Percentiles rank a stretch among this genome's conserved stretches.
phyloP scores from a whole-genome alignment of 345 rosid species.

The Gossypium mustelinum region DNA sequence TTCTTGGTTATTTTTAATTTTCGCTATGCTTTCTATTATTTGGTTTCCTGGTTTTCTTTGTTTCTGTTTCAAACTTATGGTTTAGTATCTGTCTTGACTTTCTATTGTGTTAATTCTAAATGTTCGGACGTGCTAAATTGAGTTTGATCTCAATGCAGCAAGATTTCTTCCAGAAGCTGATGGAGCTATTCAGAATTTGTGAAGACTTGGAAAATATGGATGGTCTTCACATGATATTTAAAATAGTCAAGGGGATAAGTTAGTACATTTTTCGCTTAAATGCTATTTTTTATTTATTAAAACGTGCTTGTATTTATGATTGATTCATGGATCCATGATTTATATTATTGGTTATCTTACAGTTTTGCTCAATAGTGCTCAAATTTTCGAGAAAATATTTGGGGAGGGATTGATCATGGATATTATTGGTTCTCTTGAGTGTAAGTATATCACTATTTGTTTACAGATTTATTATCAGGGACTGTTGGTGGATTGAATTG shows the following conservation, averaged over 20 bases:
- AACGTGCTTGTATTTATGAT: conserved; percentile 12
- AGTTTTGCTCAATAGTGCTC: conserved; percentile 81
- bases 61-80: conserved; percentile 3
- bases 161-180: conserved; percentile 69
- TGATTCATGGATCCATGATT: conserved; percentile 19
- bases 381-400: conserved; percentile 71
- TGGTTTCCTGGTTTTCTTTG: not conserved
- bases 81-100: not conserved
- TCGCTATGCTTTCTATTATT: not conserved
- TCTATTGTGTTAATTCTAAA: not conserved
- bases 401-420: conserved; percentile 87
- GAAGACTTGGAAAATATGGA: conserved; percentile 63
- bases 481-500: not conserved
- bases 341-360: conserved; percentile 30
- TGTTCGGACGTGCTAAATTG: conserved; percentile 7
- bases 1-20: not conserved
- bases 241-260: conserved; percentile 84
- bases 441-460: conserved; percentile 42
- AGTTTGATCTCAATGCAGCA: conserved; percentile 48
- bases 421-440: conserved; percentile 83
- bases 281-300: conserved; percentile 6
- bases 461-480: not conserved
- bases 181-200: conserved; percentile 62
- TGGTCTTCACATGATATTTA: conserved; percentile 75
- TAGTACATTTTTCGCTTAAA: conserved; percentile 29